Conservation (phyloP, 2,329 filamentous ascomycete genomes). For the Talaromyces sp. region DNA sequence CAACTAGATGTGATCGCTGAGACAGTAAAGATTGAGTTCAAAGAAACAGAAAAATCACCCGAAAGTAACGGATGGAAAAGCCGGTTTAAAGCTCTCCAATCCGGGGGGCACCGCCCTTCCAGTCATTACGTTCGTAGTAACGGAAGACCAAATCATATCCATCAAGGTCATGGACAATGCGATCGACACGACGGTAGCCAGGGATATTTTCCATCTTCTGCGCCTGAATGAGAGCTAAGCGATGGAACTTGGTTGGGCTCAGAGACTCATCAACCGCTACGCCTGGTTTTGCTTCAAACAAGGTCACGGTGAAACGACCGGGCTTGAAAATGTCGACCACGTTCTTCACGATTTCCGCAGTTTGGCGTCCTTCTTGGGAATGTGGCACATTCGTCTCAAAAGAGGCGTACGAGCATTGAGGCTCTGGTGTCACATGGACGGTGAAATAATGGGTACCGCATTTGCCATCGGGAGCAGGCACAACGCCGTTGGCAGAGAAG, state of each 20-base stretch:
- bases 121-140: constrained; percentile 90
- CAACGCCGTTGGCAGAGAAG: constrained; percentile 93
- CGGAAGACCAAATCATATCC: constrained; percentile 96
- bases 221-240: constrained; percentile 35
- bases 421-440: constrained; percentile 95
- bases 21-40: background rate
- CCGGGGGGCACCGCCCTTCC: constrained; percentile 58
- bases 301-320: constrained; percentile 92
- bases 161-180: constrained; percentile 95
- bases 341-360: constrained; percentile 83
- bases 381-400: constrained; percentile 98
- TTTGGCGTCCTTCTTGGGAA: constrained; percentile 79
- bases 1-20: background rate
- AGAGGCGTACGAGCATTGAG: constrained; percentile 92
- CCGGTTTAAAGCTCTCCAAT: constrained; percentile 45
- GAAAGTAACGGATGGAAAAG: background rate
- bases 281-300: constrained; percentile 79
- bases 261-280: constrained; percentile 33
- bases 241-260: constrained; percentile 38
- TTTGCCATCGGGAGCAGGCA: constrained; percentile 64
- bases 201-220: constrained; percentile 67
- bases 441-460: constrained; percentile 85
- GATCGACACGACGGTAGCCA: constrained; percentile 84
- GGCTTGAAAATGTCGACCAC: constrained; percentile 95
- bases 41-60: constrained; percentile 1